Evolutionary conservation across 2,329 filamentous ascomycete species (phyloP).

Genomic region (Colletotrichum tropicale): DNA sequence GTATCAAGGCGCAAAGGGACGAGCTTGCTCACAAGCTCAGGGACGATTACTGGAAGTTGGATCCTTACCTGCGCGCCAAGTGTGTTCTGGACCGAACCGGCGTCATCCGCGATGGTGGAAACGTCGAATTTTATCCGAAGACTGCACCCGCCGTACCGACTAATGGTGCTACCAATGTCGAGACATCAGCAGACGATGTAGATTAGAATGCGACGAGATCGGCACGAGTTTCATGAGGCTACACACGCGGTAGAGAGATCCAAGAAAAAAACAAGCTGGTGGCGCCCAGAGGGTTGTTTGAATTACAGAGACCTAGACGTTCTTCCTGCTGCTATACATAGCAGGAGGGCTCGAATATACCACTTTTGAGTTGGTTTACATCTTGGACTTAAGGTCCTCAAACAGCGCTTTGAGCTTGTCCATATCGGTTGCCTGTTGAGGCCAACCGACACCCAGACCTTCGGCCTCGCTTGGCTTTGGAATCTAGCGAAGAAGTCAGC

Average conservation of each 20-base stretch:
- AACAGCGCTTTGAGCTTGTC: conserved; percentile 78
- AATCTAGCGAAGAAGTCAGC: conserved; percentile 60
- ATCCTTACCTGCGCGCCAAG: conserved; percentile 83
- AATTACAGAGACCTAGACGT: conserved; percentile 20
- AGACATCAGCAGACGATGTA: conserved; percentile 49
- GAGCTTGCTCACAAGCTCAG: conserved; percentile 67
- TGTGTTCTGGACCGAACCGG: conserved; percentile 86
- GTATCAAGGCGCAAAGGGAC: conserved; percentile 62
- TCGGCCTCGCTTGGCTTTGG: conserved; percentile 88
- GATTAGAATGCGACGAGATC: conserved; percentile 37
- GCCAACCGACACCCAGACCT: conserved; percentile 83
- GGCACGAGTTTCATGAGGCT: background rate
- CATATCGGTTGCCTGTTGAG: conserved; percentile 77
- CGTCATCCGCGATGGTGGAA: conserved; percentile 70
- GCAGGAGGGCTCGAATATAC: background rate
- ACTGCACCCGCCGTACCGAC: conserved; percentile 25
- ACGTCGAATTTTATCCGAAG: conserved; percentile 70
- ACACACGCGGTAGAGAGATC: background rate
- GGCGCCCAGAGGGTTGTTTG: background rate
- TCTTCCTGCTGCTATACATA: background rate
- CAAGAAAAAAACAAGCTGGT: background rate
- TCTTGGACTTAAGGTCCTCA: conserved; percentile 88
- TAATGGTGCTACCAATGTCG: conserved; percentile 24
- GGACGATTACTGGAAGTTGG: conserved; percentile 85
- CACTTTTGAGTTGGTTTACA: conserved; percentile 53